Evolutionary conservation across 192 early-diverging fungal species (phyloP), one percentile per base, ranked within the genome.

Genomic region (Mortierella hygrophila): DNA sequence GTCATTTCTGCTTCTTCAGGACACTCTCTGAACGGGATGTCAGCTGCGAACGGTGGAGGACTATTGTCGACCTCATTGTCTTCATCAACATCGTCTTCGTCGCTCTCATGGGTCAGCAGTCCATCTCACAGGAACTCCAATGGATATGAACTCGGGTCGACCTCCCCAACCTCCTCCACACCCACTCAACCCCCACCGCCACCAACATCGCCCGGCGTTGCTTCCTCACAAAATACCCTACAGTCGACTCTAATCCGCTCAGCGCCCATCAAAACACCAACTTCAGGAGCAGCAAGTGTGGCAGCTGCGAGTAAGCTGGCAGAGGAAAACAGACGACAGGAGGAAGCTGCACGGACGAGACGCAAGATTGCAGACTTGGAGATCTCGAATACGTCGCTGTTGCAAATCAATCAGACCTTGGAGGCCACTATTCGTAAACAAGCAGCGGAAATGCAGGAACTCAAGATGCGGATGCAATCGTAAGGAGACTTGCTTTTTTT

Each of bases 281-380:
- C 55, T 2, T 35, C 26, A 32, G 69, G 69, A 23, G 35, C 69
- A 41, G 69, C 69, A 9, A 63, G 52, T 13, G 73, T 65, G 3
- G 82, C 82, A 0, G 77, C 82, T 40, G 77, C 82, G 54, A 77
- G 47, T 7, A 83, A 83, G 23, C 49, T 57, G 15, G 82, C 76
- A 70, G 82, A 78, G 32, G 82, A 86, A 35, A 86, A 70, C 44
- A 44, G 84, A n/a, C 54, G 79, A 42, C 20, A 55, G 26, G 84
- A 77, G 15, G 84, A 86, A 40, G 84, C 79, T 18, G 84, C 84
- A 9, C 52, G 84, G 20, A 86, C 81, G 38, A 69, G 84, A 4
- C 80, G 86, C 29, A 82, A 91, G 88, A 90, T 92, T 82, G 83
- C 78, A 38, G 91, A 92, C 85, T 88, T 92, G 47, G 92, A 93